phyloP scores from a whole-genome alignment of 108 stramenopile genomes.

The Fistulifera pelliculosa region DNA sequence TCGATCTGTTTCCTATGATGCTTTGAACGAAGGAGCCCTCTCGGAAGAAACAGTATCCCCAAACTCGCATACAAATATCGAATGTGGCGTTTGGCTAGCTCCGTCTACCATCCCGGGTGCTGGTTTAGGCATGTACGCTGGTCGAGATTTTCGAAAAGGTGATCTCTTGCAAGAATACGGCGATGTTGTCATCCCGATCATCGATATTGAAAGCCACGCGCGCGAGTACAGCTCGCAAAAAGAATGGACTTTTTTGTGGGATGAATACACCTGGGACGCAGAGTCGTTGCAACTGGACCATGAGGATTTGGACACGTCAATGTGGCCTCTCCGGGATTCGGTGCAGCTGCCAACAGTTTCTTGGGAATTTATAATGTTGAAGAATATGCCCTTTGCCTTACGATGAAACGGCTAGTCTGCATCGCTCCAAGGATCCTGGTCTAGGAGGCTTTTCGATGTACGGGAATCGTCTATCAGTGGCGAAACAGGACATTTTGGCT shows the following conservation, averaged over 20 bases:
- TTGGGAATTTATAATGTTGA: constrained; percentile 28
- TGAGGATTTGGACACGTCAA: constrained; percentile 14
- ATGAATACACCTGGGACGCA: constrained; percentile 33
- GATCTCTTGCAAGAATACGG: constrained; percentile 16
- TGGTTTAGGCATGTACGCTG: constrained; percentile 69
- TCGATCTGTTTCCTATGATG: background rate
- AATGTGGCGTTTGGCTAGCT: constrained; percentile 52
- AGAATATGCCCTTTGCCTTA: constrained; percentile 11
- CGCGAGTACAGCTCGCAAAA: background rate
- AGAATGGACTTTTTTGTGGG: constrained; percentile 25
- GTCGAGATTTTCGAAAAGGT: constrained; percentile 20
- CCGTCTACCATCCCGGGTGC: constrained; percentile 49
- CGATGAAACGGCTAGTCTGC: constrained; percentile 20
- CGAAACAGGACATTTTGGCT: constrained; percentile 13
- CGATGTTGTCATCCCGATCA: constrained; percentile 33
- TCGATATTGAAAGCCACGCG: constrained; percentile 18
- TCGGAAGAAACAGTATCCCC: constrained; percentile 2
- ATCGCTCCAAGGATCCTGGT: constrained; percentile 46
- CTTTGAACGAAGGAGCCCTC: background rate
- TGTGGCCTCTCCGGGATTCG: constrained; percentile 28
- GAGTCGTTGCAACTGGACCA: background rate
- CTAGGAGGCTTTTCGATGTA: constrained; percentile 30
- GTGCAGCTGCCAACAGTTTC: constrained; percentile 26
- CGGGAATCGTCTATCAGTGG: constrained; percentile 19
- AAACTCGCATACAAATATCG: background rate